A percentile compares a stretch with the other conserved stretches of the same genome.
Evolutionary conservation across 495 filamentous ascomycete genomes (phyloP).

Genomic region (Filosporella fistucella): DNA sequence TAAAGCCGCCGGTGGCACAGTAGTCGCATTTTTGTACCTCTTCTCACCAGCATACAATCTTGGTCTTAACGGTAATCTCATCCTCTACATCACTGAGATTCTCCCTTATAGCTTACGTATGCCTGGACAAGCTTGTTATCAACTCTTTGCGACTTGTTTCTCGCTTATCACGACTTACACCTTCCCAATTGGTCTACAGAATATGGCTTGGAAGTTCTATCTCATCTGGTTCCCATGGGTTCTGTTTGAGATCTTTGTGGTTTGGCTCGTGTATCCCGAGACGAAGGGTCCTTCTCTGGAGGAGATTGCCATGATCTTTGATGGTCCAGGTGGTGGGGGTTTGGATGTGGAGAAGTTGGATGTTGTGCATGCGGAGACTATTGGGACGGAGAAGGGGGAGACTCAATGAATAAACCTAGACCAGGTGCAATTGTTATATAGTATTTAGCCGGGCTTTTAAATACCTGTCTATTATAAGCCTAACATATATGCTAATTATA

Average conservation of each 20-base stretch:
- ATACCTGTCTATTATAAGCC: too few relatives aligned
- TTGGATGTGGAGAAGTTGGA: neutral
- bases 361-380: neutral
- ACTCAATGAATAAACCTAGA: too few relatives aligned
- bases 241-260: conserved; percentile 33
- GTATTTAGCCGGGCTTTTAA: too few relatives aligned
- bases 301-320: conserved; percentile 53
- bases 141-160: conserved; percentile 20
- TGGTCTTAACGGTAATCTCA: conserved; percentile 59
- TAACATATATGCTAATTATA: conserved; percentile 74
- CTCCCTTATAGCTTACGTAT: conserved; percentile 34
- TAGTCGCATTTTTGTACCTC: conserved; percentile 20
- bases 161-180: neutral
- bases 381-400: too few relatives aligned
- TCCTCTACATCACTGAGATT: conserved; percentile 37
- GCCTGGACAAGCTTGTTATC: conserved; percentile 23
- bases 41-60: conserved; percentile 54
- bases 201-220: conserved; percentile 48
- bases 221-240: conserved; percentile 51
- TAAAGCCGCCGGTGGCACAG: conserved; percentile 11
- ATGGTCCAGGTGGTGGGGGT: conserved; percentile 30
- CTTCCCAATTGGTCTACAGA: conserved; percentile 1
- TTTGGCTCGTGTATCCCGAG: conserved; percentile 38
- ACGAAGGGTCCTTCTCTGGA: conserved; percentile 40
- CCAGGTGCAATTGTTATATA: too few relatives aligned